Conservation (phyloP, 2,329 filamentous ascomycete genomes). For the Setomelanomma holmii region DNA sequence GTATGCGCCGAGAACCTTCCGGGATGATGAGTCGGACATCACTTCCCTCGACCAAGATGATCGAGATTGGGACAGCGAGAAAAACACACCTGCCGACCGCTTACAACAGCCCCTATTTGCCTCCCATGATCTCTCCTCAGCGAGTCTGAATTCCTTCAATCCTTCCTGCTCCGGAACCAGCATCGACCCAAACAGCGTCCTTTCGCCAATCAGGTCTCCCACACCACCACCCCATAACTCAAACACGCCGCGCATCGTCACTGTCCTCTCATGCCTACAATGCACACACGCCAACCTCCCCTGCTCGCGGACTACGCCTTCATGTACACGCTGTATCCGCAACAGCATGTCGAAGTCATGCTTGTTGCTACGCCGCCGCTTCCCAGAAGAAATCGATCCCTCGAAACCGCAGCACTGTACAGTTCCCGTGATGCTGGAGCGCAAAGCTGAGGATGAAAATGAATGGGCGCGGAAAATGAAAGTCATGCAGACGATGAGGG, state of each 20-base stretch:
- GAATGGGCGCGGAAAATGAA: slow-evolving; percentile 23
- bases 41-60: slow-evolving; percentile 15
- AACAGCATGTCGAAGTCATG: slow-evolving; percentile 22
- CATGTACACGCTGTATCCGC: slow-evolving; percentile 37
- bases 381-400: slow-evolving; percentile 14
- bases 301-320: slow-evolving; percentile 37
- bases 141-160: neutral
- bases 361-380: slow-evolving; percentile 30
- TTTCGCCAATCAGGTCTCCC: neutral
- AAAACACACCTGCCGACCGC: neutral
- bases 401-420: slow-evolving; percentile 4
- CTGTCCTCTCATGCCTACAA: slow-evolving; percentile 39
- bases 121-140: neutral
- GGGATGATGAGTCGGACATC: slow-evolving; percentile 10
- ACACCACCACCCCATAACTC: slow-evolving; percentile 5
- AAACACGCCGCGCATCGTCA: slow-evolving; percentile 18
- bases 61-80: neutral
- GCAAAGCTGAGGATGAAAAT: slow-evolving; percentile 17
- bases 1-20: neutral
- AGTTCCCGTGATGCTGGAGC: slow-evolving; percentile 25
- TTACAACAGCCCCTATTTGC: neutral
- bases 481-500: slow-evolving; percentile 11
- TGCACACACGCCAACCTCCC: slow-evolving; percentile 33
- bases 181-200: slow-evolving; percentile 1
- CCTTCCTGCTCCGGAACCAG: neutral